These are phyloP conservation scores for Hypoxylon sp. DNA, from an alignment of 2,329 filamentous ascomycete genomes.

Conservation along the genomic window DNA sequence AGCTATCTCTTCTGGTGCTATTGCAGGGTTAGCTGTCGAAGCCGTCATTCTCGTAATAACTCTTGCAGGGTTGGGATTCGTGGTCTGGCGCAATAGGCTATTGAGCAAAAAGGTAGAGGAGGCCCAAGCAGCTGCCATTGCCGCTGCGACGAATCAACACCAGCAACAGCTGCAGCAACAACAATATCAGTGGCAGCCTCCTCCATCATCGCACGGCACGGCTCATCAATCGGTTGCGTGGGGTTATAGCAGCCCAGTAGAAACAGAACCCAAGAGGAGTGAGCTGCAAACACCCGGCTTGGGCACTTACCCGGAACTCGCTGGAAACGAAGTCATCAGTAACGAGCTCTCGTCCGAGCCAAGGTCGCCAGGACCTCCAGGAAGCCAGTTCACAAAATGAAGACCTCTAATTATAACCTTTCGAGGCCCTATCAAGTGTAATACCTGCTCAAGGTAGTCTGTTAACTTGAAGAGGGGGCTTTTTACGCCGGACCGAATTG, in stretches of 20 bases:
- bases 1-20: conserved; percentile 23
- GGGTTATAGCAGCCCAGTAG: conserved; percentile 19
- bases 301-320: conserved; percentile 20
- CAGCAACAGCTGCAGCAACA: conserved; percentile 19
- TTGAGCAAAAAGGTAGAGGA: conserved; percentile 25
- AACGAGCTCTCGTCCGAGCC: conserved; percentile 31
- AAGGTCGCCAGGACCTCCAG: conserved; percentile 7
- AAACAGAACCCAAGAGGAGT: conserved; percentile 22
- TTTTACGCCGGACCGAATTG: background rate
- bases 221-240: conserved; percentile 5
- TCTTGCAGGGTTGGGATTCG: conserved; percentile 19
- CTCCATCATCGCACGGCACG: conserved; percentile 24
- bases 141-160: conserved; percentile 22
- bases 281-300: conserved; percentile 20
- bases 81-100: conserved; percentile 33
- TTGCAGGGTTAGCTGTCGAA: conserved; percentile 35
- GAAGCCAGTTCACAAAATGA: conserved; percentile 5
- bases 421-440: background rate
- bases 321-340: conserved; percentile 14
- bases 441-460: background rate
- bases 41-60: conserved; percentile 24
- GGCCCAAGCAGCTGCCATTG: conserved; percentile 22
- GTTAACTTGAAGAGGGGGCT: background rate
- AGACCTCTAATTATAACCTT: background rate
- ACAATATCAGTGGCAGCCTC: conserved; percentile 32